Evolutionary conservation across 768 basidiomycete genomes (phyloP).

Genomic region (Lactarius evosmus): DNA sequence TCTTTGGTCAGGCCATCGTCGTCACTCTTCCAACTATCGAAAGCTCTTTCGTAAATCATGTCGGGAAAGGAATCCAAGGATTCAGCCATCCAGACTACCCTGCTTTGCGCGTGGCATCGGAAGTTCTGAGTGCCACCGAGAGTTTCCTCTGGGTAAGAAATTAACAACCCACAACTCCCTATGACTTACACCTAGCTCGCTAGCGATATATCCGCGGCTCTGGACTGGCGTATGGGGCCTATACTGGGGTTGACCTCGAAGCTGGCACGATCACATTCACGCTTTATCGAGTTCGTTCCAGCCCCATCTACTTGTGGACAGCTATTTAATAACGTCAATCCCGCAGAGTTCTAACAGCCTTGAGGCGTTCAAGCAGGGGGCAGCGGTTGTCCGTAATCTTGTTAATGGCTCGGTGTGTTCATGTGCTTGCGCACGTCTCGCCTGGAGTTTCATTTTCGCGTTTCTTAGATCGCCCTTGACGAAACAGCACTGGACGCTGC

Average conservation of each 20-base stretch:
- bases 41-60: slow-evolving; percentile 80
- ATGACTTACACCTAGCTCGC: slow-evolving; percentile 3
- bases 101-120: slow-evolving; percentile 77
- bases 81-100: slow-evolving; percentile 82
- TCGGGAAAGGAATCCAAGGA: slow-evolving; percentile 73
- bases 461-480: slow-evolving; percentile 68
- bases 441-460: slow-evolving; percentile 13
- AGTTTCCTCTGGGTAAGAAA: slow-evolving; percentile 83
- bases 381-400: slow-evolving; percentile 71
- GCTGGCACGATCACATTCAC: slow-evolving; percentile 72
- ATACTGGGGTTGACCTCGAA: slow-evolving; percentile 70
- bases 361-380: slow-evolving; percentile 77
- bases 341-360: slow-evolving; percentile 73
- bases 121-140: slow-evolving; percentile 90
- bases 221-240: slow-evolving; percentile 93
- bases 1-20: slow-evolving; percentile 61
- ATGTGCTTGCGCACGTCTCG: slow-evolving; percentile 37
- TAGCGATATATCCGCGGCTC: slow-evolving; percentile 89
- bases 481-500: slow-evolving; percentile 83
- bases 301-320: neutral
- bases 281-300: slow-evolving; percentile 64
- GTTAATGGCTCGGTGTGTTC: slow-evolving; percentile 73
- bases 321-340: slow-evolving; percentile 1
- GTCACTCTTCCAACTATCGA: slow-evolving; percentile 93
- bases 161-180: neutral